A percentile compares a stretch with the other conserved stretches of the same genome.
Evolutionary conservation across 2,329 filamentous ascomycete species (phyloP).

Genomic region (Diaporthe citriasiana): DNA sequence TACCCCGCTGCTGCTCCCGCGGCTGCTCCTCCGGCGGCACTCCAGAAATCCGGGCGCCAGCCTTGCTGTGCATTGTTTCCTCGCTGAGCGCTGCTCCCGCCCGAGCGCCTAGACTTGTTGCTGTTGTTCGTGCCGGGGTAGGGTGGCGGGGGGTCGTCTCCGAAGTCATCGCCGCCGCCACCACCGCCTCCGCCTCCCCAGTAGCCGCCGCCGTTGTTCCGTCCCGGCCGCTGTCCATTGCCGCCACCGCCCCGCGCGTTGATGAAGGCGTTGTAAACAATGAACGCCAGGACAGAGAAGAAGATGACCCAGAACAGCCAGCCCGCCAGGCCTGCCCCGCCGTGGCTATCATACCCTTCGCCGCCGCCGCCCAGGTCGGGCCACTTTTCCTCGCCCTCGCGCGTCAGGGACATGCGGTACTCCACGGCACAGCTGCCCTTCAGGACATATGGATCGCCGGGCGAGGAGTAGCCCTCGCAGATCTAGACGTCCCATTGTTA

Average conservation of each 20-base stretch:
- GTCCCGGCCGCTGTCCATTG: slow-evolving; percentile 47
- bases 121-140: slow-evolving; percentile 59
- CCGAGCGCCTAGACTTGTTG: not conserved
- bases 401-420: slow-evolving; percentile 85
- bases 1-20: slow-evolving; percentile 78
- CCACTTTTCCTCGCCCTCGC: slow-evolving; percentile 79
- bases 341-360: slow-evolving; percentile 50
- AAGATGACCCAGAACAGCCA: slow-evolving; percentile 75
- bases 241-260: slow-evolving; percentile 40
- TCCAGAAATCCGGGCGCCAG: slow-evolving; percentile 84
- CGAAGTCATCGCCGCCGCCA: slow-evolving; percentile 49
- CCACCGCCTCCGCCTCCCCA: slow-evolving; percentile 59
- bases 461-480: slow-evolving; percentile 86
- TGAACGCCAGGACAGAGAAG: slow-evolving; percentile 70
- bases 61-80: slow-evolving; percentile 54
- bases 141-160: slow-evolving; percentile 67
- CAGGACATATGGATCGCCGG: slow-evolving; percentile 87
- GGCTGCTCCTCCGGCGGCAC: slow-evolving; percentile 66
- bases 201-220: slow-evolving; percentile 56
- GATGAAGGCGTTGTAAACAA: slow-evolving; percentile 70
- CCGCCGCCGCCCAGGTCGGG: slow-evolving; percentile 64
- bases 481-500: slow-evolving; percentile 54
- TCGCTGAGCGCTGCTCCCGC: slow-evolving; percentile 44
- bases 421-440: slow-evolving; percentile 94
- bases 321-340: slow-evolving; percentile 52